These are phyloP conservation scores for Marasmius oreades DNA, from an alignment of 1,284 basidiomycete species.

Conservation along the genomic window DNA sequence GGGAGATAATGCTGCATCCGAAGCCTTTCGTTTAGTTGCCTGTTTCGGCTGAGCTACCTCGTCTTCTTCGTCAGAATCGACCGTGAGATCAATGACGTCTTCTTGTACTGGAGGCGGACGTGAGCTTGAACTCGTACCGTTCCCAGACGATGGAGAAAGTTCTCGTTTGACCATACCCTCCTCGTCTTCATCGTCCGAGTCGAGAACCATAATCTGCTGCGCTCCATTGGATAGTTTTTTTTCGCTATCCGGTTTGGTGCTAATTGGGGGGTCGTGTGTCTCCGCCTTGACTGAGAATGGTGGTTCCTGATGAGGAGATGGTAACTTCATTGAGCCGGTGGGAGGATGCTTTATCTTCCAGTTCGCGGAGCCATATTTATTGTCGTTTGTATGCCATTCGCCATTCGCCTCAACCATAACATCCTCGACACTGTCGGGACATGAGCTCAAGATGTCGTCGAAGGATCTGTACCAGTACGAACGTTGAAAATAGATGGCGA, in stretches of 20 bases:
- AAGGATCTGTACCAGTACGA: constrained; percentile 62
- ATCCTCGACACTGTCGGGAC: constrained; percentile 81
- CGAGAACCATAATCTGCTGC: constrained; percentile 54
- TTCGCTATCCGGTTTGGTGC: constrained; percentile 22
- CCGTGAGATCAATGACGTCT: constrained; percentile 75
- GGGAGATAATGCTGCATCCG: constrained; percentile 47
- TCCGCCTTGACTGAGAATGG: constrained; percentile 28
- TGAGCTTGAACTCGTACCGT: constrained; percentile 27
- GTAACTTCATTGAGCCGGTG: constrained; percentile 20
- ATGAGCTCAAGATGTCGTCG: constrained; percentile 74
- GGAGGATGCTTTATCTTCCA: constrained; percentile 63
- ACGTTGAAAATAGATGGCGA: too few relatives aligned
- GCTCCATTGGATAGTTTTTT: constrained; percentile 34
- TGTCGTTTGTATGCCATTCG: constrained; percentile 91
- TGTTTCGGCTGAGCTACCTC: constrained; percentile 27
- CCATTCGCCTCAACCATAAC: constrained; percentile 93
- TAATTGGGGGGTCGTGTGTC: constrained; percentile 10
- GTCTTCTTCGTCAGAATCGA: constrained; percentile 71
- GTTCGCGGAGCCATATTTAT: constrained; percentile 70
- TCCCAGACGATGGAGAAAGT: constrained; percentile 56
- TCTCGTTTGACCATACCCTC: constrained; percentile 71
- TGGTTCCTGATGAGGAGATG: constrained; percentile 23
- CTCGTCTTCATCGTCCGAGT: constrained; percentile 78
- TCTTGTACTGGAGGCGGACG: constrained; percentile 24
- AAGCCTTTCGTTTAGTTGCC: constrained; percentile 56